A percentile compares a stretch with the other conserved stretches of the same genome.
Evolutionary conservation across 2,329 filamentous ascomycete species (phyloP).

Genomic region (Xylariaceae sp.): DNA sequence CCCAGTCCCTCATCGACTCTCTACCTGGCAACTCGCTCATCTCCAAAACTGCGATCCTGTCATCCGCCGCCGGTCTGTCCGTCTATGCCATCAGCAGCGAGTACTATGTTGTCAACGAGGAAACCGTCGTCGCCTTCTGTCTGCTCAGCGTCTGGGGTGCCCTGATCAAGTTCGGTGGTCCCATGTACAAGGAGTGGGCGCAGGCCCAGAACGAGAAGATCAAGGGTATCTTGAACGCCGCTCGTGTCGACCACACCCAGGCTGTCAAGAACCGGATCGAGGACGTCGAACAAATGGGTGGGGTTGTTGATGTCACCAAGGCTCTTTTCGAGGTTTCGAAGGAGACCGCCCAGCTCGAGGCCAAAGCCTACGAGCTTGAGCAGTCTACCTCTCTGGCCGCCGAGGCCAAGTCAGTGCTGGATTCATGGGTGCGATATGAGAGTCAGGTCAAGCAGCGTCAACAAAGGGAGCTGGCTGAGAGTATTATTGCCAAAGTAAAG

Average conservation of each 20-base stretch:
- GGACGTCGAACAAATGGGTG: conserved; percentile 91
- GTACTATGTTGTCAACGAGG: conserved; percentile 99
- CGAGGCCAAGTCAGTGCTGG: conserved; percentile 94
- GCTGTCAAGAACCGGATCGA: conserved; percentile 94
- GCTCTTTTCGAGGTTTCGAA: conserved; percentile 96
- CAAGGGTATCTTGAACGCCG: conserved; percentile 92
- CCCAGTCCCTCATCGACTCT: conserved; percentile 91
- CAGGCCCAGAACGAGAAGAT: conserved; percentile 89
- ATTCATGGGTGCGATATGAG: conserved; percentile 99
- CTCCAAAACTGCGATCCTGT: conserved; percentile 97
- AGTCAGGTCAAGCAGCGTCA: conserved; percentile 98
- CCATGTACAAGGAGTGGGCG: conserved; percentile 92
- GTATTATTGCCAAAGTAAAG: conserved; percentile 94
- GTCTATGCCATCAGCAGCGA: conserved; percentile 98
- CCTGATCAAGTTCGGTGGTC: conserved; percentile 92
- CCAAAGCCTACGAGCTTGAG: conserved; percentile 95
- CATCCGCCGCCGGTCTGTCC: conserved; percentile 86
- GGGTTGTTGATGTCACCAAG: conserved; percentile 97
- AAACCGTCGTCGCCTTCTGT: conserved; percentile 92
- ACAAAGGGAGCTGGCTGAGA: conserved; percentile 93
- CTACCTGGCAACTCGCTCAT: conserved; percentile 90
- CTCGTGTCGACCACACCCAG: conserved; percentile 91
- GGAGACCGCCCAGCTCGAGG: conserved; percentile 97
- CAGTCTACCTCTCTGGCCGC: conserved; percentile 90
- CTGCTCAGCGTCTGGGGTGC: conserved; percentile 91